phyloP scores from a whole-genome alignment of 2,329 filamentous ascomycete genomes.

The Ceratocystis harringtonii region DNA sequence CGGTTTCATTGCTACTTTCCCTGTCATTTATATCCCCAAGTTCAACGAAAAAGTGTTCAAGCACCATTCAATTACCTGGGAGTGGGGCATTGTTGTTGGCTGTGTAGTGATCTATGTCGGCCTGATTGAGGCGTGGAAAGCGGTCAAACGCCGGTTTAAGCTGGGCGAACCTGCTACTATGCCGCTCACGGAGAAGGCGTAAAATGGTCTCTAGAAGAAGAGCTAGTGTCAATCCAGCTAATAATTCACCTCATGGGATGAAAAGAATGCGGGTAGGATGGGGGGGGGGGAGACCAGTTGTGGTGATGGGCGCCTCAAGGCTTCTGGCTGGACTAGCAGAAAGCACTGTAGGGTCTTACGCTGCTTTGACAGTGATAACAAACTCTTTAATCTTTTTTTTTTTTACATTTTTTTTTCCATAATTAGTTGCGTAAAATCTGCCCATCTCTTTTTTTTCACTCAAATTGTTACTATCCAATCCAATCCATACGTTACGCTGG shows the following conservation, averaged over 20 bases:
- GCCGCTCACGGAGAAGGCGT: constrained; percentile 9
- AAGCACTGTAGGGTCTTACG: not conserved
- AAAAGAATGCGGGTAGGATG: too few relatives aligned
- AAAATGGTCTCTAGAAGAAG: not conserved
- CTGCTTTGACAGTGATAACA: not conserved
- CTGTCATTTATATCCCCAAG: constrained; percentile 51
- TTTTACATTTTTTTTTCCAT: not conserved
- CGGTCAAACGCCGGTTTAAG: constrained; percentile 39
- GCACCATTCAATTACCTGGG: constrained; percentile 52
- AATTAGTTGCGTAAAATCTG: constrained; percentile 1
- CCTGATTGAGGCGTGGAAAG: constrained; percentile 56
- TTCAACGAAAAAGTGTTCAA: constrained; percentile 55
- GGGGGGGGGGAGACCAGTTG: too few relatives aligned
- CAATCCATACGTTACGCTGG: not conserved
- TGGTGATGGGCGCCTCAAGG: not conserved
- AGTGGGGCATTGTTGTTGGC: constrained; percentile 54
- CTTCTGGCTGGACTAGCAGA: not conserved
- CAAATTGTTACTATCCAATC: not conserved
- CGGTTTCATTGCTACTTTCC: constrained; percentile 45
- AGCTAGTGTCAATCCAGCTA: too few relatives aligned
- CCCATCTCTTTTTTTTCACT: not conserved
- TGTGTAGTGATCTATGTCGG: constrained; percentile 44
- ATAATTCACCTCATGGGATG: too few relatives aligned
- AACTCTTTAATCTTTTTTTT: not conserved
- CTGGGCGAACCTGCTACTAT: constrained; percentile 21